Conservation (phyloP, 306 rosid species). For the Acacia acuminata region DNA sequence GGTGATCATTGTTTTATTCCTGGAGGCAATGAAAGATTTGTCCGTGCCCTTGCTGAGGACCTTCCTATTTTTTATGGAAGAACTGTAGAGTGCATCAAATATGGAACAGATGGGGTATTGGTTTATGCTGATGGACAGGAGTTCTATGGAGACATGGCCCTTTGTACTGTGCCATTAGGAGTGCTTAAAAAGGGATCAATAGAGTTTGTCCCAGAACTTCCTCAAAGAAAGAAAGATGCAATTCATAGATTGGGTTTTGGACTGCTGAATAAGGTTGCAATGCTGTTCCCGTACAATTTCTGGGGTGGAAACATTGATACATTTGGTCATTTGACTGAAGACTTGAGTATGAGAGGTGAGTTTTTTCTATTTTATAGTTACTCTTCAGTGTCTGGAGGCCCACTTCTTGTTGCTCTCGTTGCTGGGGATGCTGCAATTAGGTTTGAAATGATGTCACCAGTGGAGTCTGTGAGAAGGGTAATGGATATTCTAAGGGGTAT, state of each 20-base stretch:
- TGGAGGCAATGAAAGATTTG: constrained; percentile 79
- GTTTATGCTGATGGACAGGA: constrained; percentile 67
- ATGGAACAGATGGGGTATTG: constrained; percentile 74
- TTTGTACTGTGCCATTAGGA: constrained; percentile 86
- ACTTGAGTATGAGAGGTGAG: constrained; percentile 86
- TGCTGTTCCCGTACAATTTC: constrained; percentile 79
- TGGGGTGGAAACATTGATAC: constrained; percentile 96
- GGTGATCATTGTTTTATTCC: constrained; percentile 97
- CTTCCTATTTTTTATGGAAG: constrained; percentile 81
- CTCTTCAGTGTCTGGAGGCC: constrained; percentile 88
- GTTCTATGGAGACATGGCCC: constrained; percentile 68
- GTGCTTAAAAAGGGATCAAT: constrained; percentile 76
- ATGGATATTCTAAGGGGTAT: constrained; percentile 65
- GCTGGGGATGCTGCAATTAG: constrained; percentile 85
- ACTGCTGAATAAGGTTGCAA: constrained; percentile 78
- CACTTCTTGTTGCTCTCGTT: constrained; percentile 85
- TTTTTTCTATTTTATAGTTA: constrained; percentile 89
- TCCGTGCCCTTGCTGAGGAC: constrained; percentile 68
- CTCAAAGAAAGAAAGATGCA: constrained; percentile 81
- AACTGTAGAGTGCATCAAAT: constrained; percentile 67
- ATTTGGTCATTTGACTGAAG: constrained; percentile 83
- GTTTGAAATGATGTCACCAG: constrained; percentile 89
- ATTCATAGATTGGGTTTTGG: constrained; percentile 86
- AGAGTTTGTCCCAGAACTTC: constrained; percentile 81
- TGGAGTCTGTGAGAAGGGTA: constrained; percentile 85